A percentile compares a stretch with the other conserved stretches of the same genome.
phyloP scores from a whole-genome alignment of 371 early-diverging fungal genomes.

The Rhizopus sp. region DNA sequence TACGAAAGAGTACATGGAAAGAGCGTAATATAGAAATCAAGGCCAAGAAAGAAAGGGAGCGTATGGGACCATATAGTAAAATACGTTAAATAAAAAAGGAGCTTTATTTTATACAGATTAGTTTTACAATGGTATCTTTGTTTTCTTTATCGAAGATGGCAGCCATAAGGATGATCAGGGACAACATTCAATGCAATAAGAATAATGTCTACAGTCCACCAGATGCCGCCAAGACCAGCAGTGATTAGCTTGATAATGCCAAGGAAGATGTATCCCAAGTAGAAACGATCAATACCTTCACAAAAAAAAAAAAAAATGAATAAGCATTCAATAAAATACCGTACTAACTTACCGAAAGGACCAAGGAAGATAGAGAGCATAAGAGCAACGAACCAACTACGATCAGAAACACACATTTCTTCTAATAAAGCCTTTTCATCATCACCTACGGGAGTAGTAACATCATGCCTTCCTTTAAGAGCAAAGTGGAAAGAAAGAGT shows the following conservation, averaged over 20 bases:
- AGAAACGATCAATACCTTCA: conserved; percentile 63
- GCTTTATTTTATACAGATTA: neutral
- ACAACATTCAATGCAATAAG: conserved; percentile 50
- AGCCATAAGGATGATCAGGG: conserved; percentile 47
- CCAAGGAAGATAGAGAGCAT: conserved; percentile 52
- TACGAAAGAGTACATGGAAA: conserved; percentile 93
- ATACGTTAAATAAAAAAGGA: conserved; percentile 21
- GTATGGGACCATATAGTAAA: conserved; percentile 47
- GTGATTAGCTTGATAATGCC: conserved; percentile 49
- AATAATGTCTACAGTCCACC: conserved; percentile 49
- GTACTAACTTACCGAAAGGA: conserved; percentile 43
- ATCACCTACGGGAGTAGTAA: conserved; percentile 14
- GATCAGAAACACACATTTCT: conserved; percentile 46
- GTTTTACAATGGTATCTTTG: neutral
- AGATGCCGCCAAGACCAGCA: conserved; percentile 53
- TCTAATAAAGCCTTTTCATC: conserved; percentile 12
- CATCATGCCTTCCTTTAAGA: conserved; percentile 16
- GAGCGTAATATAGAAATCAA: conserved; percentile 82
- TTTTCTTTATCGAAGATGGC: conserved; percentile 30
- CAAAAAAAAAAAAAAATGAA: conserved; percentile 1
- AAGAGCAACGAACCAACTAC: conserved; percentile 50
- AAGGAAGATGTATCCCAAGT: conserved; percentile 59
- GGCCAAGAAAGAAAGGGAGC: conserved; percentile 48
- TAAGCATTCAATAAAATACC: neutral
- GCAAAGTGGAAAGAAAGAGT: conserved; percentile 41